Conservation (phyloP, 257 asterid genomes). For the Schizonepeta tenuifolia region DNA sequence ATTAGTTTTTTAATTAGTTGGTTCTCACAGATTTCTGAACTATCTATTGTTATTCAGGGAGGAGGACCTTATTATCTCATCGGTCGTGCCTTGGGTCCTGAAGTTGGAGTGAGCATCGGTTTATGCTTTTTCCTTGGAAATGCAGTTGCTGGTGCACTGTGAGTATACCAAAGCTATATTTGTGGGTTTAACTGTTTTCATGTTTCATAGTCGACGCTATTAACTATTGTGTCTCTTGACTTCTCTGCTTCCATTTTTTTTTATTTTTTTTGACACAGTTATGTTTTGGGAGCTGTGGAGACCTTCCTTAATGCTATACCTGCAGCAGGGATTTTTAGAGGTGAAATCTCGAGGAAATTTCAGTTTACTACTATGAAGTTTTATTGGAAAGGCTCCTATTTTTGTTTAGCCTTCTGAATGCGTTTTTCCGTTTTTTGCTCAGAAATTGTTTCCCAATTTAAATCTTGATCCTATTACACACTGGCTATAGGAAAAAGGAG, state of each 20-base stretch:
- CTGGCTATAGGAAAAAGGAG: constrained; percentile 17
- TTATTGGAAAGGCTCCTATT: constrained; percentile 3
- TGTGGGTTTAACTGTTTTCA: constrained; percentile 6
- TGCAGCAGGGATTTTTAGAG: constrained; percentile 91
- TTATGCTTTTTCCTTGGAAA: constrained; percentile 98
- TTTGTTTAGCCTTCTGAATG: background rate
- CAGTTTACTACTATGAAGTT: constrained; percentile 21
- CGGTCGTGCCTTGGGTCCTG: constrained; percentile 99
- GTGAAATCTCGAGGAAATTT: constrained; percentile 43
- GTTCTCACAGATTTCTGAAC: constrained; percentile 28
- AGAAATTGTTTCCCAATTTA: background rate
- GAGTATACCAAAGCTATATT: constrained; percentile 49
- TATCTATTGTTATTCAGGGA: constrained; percentile 61
- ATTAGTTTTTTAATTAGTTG: constrained; percentile 25
- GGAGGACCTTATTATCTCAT: constrained; percentile 99
- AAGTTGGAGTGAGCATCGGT: constrained; percentile 99
- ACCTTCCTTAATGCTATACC: constrained; percentile 95
- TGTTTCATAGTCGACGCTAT: constrained; percentile 7
- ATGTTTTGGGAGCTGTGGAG: constrained; percentile 99
- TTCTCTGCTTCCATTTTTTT: constrained; percentile 31
- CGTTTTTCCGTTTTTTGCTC: background rate
- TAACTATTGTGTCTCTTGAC: constrained; percentile 24
- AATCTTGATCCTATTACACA: constrained; percentile 17
- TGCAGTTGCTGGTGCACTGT: constrained; percentile 99
- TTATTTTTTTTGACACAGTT: constrained; percentile 51